Base-by-base conservation (phyloP, 2,329 filamentous ascomycete genomes). In the Alternaria gaisen region DNA sequence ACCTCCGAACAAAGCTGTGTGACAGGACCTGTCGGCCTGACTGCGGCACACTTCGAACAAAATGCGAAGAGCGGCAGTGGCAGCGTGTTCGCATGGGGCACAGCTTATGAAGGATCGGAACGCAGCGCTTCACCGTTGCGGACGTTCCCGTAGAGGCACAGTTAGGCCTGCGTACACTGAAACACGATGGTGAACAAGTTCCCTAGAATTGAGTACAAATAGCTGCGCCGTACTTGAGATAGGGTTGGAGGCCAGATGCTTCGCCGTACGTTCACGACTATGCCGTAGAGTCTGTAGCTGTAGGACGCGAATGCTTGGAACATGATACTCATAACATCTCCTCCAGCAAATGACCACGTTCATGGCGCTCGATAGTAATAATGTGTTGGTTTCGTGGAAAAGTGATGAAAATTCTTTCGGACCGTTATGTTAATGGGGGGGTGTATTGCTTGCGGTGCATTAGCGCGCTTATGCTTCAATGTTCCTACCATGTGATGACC, bases 31-130 rank as follows among this genome's bases (percentile, higher is more conserved):
- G 44, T 48, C 44, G 28, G 18, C 32, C 43, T 20, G 20, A 30
- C 8, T 42, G 50, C 50, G 38, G 38, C 34, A 51, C 22, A 51
- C 26, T 14, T 41, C n/a, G 16, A 28, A 24, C 7, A n/a, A 10
- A 22, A 46, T 16, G 16, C 14, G 43, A 28, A 32, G n/a, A 44
- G 24, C 58, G 53, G 53, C 10, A 53, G 41, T 22, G 53, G 58
- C 58, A 53, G 40, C 44, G 26, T 36, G 34, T 53, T 46, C 22
- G 53, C 53, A 38, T 51, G 36, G 53, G 58, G 53, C 53, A 58
- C 53, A 53, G 58, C 42, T 20, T 57, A 26, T 57, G 32, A 53
- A 53, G 47, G 41, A 22, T 42, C 41, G 47, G 47, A 47, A 46
- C 47, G 54, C 58, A 41, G 41, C 40, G 53, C 46, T 40, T 38